Conservation (phyloP, 2,329 filamentous ascomycete species). For the Escovopsis sp. region DNA sequence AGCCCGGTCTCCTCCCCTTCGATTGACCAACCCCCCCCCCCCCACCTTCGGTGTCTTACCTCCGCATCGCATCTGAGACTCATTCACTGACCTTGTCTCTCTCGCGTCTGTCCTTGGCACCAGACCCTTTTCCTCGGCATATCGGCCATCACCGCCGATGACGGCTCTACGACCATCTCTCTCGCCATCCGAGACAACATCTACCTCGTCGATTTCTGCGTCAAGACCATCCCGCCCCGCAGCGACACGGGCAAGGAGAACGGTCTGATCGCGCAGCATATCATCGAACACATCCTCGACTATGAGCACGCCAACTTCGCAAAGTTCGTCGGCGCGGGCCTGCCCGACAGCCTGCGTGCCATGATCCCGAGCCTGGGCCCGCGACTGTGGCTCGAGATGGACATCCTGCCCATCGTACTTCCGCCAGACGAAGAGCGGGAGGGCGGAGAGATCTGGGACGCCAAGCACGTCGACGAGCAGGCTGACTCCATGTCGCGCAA, state of each 20-base stretch:
- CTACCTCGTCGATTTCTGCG: conserved; percentile 59
- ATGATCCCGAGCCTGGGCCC: conserved; percentile 52
- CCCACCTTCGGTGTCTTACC: too few species aligned
- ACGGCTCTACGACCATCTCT: conserved; percentile 42
- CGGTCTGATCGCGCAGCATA: conserved; percentile 41
- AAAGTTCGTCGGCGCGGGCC: conserved; percentile 64
- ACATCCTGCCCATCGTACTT: conserved; percentile 59
- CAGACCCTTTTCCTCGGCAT: conserved; percentile 43
- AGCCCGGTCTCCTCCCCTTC: too few species aligned
- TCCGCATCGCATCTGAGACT: too few species aligned
- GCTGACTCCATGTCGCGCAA: conserved; percentile 71
- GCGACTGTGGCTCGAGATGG: conserved; percentile 60
- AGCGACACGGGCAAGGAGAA: conserved; percentile 10
- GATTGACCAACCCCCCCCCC: too few species aligned
- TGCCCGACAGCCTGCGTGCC: conserved; percentile 44
- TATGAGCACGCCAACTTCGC: conserved; percentile 53
- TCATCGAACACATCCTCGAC: conserved; percentile 38
- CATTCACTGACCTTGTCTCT: too few species aligned
- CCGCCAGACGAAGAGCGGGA: conserved; percentile 29
- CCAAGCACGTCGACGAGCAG: conserved; percentile 59
- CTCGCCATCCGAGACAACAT: conserved; percentile 60
- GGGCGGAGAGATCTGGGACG: conserved; percentile 31
- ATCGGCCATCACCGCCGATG: conserved; percentile 37
- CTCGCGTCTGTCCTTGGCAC: too few species aligned
- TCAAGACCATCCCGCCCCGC: conserved; percentile 33